Conservation (phyloP, 1,284 basidiomycete genomes). For the Neonothopanus nambi region DNA sequence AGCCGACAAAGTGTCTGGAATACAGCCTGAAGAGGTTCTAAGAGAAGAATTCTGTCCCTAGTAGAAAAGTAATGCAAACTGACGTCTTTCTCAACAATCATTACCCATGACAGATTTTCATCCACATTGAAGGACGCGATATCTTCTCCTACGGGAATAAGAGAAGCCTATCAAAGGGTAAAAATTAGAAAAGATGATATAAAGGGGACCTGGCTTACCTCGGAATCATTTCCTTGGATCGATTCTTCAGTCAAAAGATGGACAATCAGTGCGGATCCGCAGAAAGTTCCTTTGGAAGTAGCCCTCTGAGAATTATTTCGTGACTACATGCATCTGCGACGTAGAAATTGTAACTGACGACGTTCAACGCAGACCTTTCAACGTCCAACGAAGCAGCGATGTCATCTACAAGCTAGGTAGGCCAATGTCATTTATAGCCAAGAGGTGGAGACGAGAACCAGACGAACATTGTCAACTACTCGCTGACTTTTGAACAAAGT, state of each 20-base stretch:
- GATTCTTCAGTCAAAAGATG: constrained; percentile 55
- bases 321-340: constrained; percentile 9
- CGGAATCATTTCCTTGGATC: constrained; percentile 52
- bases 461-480: constrained; percentile 69
- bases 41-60: neutral
- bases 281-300: constrained; percentile 83
- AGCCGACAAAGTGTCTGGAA: constrained; percentile 79
- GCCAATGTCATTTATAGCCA: constrained; percentile 8
- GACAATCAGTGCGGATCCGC: constrained; percentile 64
- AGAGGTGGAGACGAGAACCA: neutral
- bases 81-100: constrained; percentile 92
- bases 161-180: constrained; percentile 49
- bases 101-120: constrained; percentile 66
- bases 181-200: neutral
- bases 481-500: constrained; percentile 72
- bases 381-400: constrained; percentile 80
- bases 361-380: constrained; percentile 73
- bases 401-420: constrained; percentile 80
- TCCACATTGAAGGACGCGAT: constrained; percentile 60
- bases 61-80: constrained; percentile 17
- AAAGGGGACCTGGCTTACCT: constrained; percentile 43
- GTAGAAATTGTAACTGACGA: constrained; percentile 48
- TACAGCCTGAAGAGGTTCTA: constrained; percentile 61
- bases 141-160: constrained; percentile 77
- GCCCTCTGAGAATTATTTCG: constrained; percentile 60